Evolutionary conservation across 176 grass and related monocot genomes (phyloP).

Genomic region (Oryza glumipatula): DNA sequence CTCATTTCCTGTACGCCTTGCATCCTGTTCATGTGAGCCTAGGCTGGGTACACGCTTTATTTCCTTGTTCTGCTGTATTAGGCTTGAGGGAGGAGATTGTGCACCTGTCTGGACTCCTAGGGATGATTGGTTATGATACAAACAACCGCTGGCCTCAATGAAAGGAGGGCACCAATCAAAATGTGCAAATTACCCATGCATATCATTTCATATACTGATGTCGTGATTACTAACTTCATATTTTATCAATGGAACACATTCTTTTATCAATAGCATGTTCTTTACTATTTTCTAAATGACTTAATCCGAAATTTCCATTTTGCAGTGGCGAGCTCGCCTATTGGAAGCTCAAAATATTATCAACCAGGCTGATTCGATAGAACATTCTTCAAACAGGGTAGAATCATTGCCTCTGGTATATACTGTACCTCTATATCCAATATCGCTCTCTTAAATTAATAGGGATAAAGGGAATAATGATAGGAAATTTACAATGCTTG

Average conservation of each 20-base stretch:
- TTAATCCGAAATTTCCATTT: constrained; percentile 30
- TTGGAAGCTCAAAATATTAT: constrained; percentile 70
- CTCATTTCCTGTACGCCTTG: not conserved
- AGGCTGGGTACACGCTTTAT: not conserved
- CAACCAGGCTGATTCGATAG: constrained; percentile 45
- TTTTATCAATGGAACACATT: not conserved
- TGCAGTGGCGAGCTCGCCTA: constrained; percentile 64
- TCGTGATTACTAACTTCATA: not conserved
- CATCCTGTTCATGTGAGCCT: not conserved
- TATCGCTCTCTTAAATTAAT: constrained; percentile 8
- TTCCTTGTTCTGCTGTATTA: constrained; percentile 12
- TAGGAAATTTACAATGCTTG: not conserved
- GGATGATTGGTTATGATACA: not conserved
- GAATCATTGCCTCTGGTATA: constrained; percentile 55
- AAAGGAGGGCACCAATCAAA: constrained; percentile 6
- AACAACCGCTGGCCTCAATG: not conserved
- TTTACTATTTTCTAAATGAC: constrained; percentile 3
- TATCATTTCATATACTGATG: constrained; percentile 7
- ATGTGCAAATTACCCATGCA: not conserved
- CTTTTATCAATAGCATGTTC: constrained; percentile 7
- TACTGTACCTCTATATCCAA: constrained; percentile 13
- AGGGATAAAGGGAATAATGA: not conserved
- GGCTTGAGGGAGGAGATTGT: not conserved
- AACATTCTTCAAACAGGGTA: constrained; percentile 48
- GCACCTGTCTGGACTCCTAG: not conserved